Base-by-base conservation (phyloP, 352 stramenopile species). In the Pythium plurisporium region DNA sequence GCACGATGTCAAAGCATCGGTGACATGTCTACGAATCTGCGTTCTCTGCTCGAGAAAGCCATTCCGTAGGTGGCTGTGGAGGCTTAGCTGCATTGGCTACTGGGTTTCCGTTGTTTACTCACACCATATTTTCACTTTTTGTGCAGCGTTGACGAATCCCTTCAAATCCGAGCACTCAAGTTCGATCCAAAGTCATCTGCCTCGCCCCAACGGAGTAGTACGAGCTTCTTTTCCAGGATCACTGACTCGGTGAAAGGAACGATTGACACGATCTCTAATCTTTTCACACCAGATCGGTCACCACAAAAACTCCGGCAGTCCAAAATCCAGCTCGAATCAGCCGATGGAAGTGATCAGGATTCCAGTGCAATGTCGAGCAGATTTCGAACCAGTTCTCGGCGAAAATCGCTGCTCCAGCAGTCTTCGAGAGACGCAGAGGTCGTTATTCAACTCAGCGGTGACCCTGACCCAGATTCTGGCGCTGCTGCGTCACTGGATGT, bases 1-100 rank as follows among this genome's bases (percentile, higher is more conserved):
- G 80, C 70, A 23, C 78, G 79, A 27, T 91, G 81, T 27, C 68
- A 72, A 26, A 91, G 78, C 59, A 72, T 87, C 43, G 58, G 48
- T 31, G 74, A 89, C 20, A 65, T 67, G 9, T 76, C 75, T 4
- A 43, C 49, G 6, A 73, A 2, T 8, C 48, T 91, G 20, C 46
- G 49, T 17, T 27, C 44, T 5, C 50, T 87, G 20, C 66, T 85
- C 25, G 38, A 60, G 4, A 56, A 69, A 19, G 46, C 62, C 4
- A 63, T 89, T 44, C 50, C 62, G 81, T 88, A 65, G 52, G 77
- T 49, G n/a, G n/a, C 31, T 27, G 36, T 42, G 36, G 36, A 19
- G 22, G 19, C 31, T 42, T 17, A 22, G 19, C 15, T 5, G 19
- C 17, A 42, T n/a, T 3, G 36, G 3, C 6, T 42, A 22, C 8